Evolutionary conservation across 495 filamentous ascomycete species (phyloP).

Genomic region (Lasiosphaeris hirsuta): DNA sequence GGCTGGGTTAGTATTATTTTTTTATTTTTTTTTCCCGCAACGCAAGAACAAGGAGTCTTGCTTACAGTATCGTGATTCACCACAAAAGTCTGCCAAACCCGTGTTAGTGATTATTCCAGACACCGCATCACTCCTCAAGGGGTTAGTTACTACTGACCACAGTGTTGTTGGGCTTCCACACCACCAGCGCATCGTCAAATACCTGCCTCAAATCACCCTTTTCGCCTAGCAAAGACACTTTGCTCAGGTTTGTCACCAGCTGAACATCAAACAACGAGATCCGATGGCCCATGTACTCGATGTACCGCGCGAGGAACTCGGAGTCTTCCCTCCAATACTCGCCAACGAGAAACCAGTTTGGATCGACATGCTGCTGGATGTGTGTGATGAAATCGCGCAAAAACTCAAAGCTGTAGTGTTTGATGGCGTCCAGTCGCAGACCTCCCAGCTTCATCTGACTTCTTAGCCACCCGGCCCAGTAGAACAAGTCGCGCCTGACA

Average conservation of each 20-base stretch:
- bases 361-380: slow-evolving; percentile 46
- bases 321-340: slow-evolving; percentile 69
- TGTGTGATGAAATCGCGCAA: slow-evolving; percentile 45
- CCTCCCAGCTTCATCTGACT: slow-evolving; percentile 58
- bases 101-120: neutral
- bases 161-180: slow-evolving; percentile 56
- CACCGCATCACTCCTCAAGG: no score
- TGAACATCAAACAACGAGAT: slow-evolving; percentile 66
- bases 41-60: no score
- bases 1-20: neutral
- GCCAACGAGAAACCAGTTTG: slow-evolving; percentile 64
- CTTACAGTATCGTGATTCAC: slow-evolving; percentile 60
- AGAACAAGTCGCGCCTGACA: slow-evolving; percentile 58
- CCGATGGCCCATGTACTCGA: slow-evolving; percentile 56
- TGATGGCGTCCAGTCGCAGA: slow-evolving; percentile 69
- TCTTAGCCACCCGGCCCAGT: slow-evolving; percentile 67
- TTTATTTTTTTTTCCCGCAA: no score
- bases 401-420: slow-evolving; percentile 69
- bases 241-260: slow-evolving; percentile 61
- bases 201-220: slow-evolving; percentile 49
- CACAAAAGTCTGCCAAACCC: slow-evolving; percentile 40
- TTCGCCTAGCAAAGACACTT: slow-evolving; percentile 40
- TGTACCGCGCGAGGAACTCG: slow-evolving; percentile 51
- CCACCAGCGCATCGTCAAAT: slow-evolving; percentile 58
- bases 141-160: slow-evolving; percentile 47